Conservation (phyloP, 352 stramenopile genomes). For the Phytophthora lateralis region DNA sequence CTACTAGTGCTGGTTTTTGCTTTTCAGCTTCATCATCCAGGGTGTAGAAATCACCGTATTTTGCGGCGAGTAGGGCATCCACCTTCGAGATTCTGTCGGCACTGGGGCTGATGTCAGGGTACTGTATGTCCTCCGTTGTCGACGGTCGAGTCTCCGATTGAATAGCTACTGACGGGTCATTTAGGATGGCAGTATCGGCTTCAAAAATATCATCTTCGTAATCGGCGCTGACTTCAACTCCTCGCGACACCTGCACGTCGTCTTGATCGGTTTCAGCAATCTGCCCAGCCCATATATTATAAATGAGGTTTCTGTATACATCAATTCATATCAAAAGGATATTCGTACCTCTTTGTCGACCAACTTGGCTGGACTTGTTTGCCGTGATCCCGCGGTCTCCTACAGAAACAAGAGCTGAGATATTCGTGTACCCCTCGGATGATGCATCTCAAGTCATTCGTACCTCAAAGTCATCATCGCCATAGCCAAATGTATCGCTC, state of each 20-base stretch:
- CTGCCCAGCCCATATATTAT: neutral
- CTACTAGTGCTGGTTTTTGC: conserved; percentile 2
- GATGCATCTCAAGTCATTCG: neutral
- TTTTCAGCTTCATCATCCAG: conserved; percentile 16
- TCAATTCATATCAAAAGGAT: neutral
- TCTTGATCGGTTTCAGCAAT: neutral
- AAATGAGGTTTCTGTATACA: neutral
- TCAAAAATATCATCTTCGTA: conserved; percentile 62
- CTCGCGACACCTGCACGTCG: neutral
- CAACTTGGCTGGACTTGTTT: neutral
- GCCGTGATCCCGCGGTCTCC: conserved; percentile 20
- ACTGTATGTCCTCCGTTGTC: conserved; percentile 2
- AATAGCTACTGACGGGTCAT: conserved; percentile 2
- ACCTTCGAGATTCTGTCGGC: conserved; percentile 15
- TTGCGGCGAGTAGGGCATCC: conserved; percentile 30
- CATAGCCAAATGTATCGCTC: conserved; percentile 67
- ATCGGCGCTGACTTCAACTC: conserved; percentile 21
- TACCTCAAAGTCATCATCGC: conserved; percentile 80
- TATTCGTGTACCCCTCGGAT: neutral
- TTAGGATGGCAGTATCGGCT: conserved; percentile 5
- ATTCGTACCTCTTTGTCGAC: conserved; percentile 6
- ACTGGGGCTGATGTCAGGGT: neutral
- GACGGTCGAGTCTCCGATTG: conserved; percentile 2
- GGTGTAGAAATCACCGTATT: conserved; percentile 44
- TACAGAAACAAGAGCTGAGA: conserved; percentile 4